Evolutionary conservation across 2,329 filamentous ascomycete genomes (phyloP).

Genomic region (Scytalidium sp.): DNA sequence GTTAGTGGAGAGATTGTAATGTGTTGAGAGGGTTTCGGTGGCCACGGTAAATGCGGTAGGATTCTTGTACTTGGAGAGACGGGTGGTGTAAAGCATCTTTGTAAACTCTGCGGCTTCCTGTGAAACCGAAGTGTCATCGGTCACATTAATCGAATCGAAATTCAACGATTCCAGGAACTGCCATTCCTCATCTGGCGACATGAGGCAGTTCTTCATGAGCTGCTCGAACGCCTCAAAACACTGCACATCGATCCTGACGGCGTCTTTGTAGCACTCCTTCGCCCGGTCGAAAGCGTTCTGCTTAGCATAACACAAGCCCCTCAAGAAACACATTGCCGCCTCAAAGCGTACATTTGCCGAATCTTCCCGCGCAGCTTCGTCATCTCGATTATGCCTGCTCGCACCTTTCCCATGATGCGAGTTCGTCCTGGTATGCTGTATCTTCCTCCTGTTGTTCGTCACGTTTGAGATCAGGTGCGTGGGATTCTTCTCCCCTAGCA

Average conservation of each 20-base stretch:
- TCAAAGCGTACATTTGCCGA: conserved; percentile 79
- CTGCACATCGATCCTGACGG: conserved; percentile 93
- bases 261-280: conserved; percentile 98
- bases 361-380: conserved; percentile 53
- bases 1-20: conserved; percentile 84
- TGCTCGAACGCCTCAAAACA: conserved; percentile 99
- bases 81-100: conserved; percentile 92
- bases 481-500: conserved; percentile 93
- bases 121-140: conserved; percentile 61
- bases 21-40: conserved; percentile 86
- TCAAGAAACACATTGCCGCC: conserved; percentile 94
- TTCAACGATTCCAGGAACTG: conserved; percentile 71
- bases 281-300: conserved; percentile 96
- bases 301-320: conserved; percentile 92
- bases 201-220: conserved; percentile 92
- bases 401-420: conserved; percentile 43
- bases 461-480: conserved; percentile 74
- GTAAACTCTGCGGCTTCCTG: conserved; percentile 93
- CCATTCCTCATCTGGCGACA: conserved; percentile 73
- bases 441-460: conserved; percentile 64
- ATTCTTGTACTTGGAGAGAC: conserved; percentile 92
- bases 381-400: conserved; percentile 18
- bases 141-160: conserved; percentile 76
- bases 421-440: conserved; percentile 60
- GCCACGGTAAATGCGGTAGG: conserved; percentile 79